Conservation (phyloP, 345 rosid species). For the Hibiscus mutabilis region DNA sequence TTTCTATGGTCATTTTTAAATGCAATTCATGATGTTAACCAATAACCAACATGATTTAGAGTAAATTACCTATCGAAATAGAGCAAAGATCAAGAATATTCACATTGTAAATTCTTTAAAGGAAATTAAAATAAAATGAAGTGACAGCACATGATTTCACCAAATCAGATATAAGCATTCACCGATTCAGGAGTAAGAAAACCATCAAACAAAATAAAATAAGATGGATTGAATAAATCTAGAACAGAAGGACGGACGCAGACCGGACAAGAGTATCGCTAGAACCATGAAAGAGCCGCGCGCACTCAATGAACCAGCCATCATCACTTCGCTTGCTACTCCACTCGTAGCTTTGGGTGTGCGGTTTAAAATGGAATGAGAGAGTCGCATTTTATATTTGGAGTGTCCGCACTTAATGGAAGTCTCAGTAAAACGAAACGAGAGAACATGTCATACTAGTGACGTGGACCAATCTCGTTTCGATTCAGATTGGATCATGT, state of each 20-base stretch:
- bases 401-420: no score
- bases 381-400: no score
- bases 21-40: background rate
- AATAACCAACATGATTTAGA: background rate
- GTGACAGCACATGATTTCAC: no score
- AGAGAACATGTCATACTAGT: background rate
- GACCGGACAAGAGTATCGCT: constrained; percentile 52
- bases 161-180: constrained; percentile 14
- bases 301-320: constrained; percentile 56
- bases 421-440: no score
- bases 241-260: constrained; percentile 7
- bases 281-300: constrained; percentile 36
- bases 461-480: background rate
- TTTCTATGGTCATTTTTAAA: background rate
- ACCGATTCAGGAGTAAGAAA: background rate
- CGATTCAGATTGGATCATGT: constrained; percentile 7
- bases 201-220: background rate
- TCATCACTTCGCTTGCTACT: constrained; percentile 12
- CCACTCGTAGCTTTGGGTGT: background rate
- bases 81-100: background rate
- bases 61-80: background rate
- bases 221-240: constrained; percentile 2
- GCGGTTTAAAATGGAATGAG: background rate
- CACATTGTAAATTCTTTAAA: no score
- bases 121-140: no score